phyloP scores from a whole-genome alignment of 768 basidiomycete species.

The Hygrophoropsis aurantiaca region DNA sequence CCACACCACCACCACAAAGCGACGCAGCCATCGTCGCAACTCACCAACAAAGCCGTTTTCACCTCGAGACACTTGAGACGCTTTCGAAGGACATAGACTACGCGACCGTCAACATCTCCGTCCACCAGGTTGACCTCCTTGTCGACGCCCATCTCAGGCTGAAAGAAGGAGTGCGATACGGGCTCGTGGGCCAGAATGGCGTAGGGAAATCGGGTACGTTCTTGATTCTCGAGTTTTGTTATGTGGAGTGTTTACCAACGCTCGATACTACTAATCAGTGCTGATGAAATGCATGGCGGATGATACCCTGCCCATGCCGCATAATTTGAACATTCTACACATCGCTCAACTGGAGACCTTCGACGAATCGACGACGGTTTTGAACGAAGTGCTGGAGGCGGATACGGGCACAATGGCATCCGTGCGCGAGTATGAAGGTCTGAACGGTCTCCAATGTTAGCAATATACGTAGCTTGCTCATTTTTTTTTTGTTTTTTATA shows the following conservation, averaged over 20 bases:
- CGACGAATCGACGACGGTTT: slow-evolving; percentile 7
- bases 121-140: slow-evolving; percentile 53
- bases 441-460: background rate
- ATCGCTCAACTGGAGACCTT: slow-evolving; percentile 11
- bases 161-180: slow-evolving; percentile 49
- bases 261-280: too few relatives aligned
- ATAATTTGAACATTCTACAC: slow-evolving; percentile 10
- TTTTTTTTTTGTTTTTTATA: too few relatives aligned
- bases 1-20: background rate
- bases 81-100: slow-evolving; percentile 46
- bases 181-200: slow-evolving; percentile 48
- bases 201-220: slow-evolving; percentile 49
- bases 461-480: background rate
- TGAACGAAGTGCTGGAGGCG: slow-evolving; percentile 9
- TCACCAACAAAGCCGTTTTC: slow-evolving; percentile 50
- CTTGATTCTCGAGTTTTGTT: slow-evolving; percentile 16
- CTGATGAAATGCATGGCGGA: slow-evolving; percentile 12
- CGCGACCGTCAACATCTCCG: slow-evolving; percentile 48
- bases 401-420: slow-evolving; percentile 4
- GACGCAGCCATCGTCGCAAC: slow-evolving; percentile 33
- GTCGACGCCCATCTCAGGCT: slow-evolving; percentile 52
- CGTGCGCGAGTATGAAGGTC: slow-evolving; percentile 11
- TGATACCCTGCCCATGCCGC: slow-evolving; percentile 12
- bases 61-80: slow-evolving; percentile 45
- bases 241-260: background rate